Conservation (phyloP, 108 stramenopile genomes). For the Nannochloropsis gaditana region DNA sequence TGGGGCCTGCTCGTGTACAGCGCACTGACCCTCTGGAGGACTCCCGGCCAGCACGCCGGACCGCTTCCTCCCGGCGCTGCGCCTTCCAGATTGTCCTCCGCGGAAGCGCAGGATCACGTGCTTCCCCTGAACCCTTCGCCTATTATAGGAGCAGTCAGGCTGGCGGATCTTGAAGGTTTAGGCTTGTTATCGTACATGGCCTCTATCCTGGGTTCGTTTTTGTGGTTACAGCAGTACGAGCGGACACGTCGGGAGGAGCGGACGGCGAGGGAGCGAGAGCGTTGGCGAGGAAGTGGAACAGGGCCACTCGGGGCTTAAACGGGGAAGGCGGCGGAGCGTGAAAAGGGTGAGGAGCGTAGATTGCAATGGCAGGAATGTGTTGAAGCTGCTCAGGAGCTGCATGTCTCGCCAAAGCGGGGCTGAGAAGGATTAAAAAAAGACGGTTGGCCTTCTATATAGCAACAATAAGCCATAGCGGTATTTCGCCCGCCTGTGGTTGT, state of each 20-base stretch:
- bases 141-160: no score
- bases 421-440: no score
- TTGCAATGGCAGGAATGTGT: background rate
- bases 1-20: background rate
- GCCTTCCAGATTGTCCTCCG: no score
- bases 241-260: background rate
- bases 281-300: background rate
- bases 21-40: background rate
- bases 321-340: background rate
- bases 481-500: no score
- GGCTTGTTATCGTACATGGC: background rate
- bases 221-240: constrained; percentile 3
- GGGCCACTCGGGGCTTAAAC: background rate
- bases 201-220: background rate
- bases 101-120: no score
- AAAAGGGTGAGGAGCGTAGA: background rate
- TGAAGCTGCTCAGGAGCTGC: no score
- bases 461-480: no score
- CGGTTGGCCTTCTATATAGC: no score
- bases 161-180: background rate
- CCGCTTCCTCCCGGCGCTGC: no score
- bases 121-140: no score
- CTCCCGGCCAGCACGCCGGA: no score
- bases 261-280: background rate
- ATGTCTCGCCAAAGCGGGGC: no score